phyloP scores from a whole-genome alignment of 1,284 basidiomycete genomes.

The Cutaneotrichosporon sp. region DNA sequence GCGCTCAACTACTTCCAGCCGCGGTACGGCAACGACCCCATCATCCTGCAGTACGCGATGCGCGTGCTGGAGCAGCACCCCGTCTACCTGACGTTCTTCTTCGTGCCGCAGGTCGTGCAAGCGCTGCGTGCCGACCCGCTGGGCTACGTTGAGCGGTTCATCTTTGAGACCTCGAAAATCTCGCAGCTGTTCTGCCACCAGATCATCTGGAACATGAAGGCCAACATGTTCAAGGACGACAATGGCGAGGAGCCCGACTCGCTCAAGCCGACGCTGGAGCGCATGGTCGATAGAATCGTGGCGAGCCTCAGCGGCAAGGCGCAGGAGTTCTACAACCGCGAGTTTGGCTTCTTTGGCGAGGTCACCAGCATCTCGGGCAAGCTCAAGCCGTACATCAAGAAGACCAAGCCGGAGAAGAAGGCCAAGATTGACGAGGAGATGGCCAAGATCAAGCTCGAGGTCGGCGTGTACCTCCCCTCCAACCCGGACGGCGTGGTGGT shows the following conservation, averaged over 20 bases:
- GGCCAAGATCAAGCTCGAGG: slow-evolving; percentile 89
- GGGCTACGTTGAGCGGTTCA: slow-evolving; percentile 93
- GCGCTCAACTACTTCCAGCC: slow-evolving; percentile 86
- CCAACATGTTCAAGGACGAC: slow-evolving; percentile 95
- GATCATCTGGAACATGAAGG: slow-evolving; percentile 99
- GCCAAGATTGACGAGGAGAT: slow-evolving; percentile 98
- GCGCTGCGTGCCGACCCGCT: slow-evolving; percentile 84
- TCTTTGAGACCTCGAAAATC: slow-evolving; percentile 96
- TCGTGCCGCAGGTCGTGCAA: slow-evolving; percentile 98
- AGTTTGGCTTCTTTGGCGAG: slow-evolving; percentile 95
- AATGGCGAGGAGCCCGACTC: slow-evolving; percentile 72
- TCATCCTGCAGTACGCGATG: slow-evolving; percentile 95
- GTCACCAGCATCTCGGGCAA: slow-evolving; percentile 98
- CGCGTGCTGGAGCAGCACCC: slow-evolving; percentile 93
- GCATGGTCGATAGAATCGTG: slow-evolving; percentile 81
- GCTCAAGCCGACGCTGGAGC: slow-evolving; percentile 92
- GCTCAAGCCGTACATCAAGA: slow-evolving; percentile 95
- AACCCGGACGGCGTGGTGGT: slow-evolving; percentile 97
- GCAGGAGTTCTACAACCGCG: slow-evolving; percentile 86
- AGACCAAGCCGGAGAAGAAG: slow-evolving; percentile 96
- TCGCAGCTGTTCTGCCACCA: slow-evolving; percentile 99
- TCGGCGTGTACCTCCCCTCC: slow-evolving; percentile 94
- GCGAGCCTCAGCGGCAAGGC: slow-evolving; percentile 87
- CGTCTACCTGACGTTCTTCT: slow-evolving; percentile 96
- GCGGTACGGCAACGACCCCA: slow-evolving; percentile 76